Conservation (phyloP, 345 rosid genomes). For the Lumnitzera littorea region DNA sequence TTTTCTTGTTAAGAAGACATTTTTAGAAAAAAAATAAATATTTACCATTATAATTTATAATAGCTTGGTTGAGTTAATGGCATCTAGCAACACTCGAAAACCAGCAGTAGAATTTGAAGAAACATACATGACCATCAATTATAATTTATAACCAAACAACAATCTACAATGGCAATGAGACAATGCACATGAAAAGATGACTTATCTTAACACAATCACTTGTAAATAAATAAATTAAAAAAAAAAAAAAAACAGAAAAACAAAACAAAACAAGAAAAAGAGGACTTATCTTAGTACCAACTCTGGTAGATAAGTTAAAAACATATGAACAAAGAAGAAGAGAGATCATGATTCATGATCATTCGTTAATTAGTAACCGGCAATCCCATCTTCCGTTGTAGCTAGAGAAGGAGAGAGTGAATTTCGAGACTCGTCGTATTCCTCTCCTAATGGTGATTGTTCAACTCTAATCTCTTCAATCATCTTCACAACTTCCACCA, state of each 20-base stretch:
- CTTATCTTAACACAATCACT: not conserved
- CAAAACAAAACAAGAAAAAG: no score
- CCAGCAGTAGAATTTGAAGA: no score
- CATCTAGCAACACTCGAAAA: no score
- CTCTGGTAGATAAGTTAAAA: no score
- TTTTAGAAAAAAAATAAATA: no score
- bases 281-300: no score
- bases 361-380: slow-evolving; percentile 21
- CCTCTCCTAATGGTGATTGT: slow-evolving; percentile 91
- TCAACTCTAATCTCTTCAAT: slow-evolving; percentile 86
- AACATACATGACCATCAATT: no score
- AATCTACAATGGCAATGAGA: slow-evolving; percentile 14
- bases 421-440: slow-evolving; percentile 81
- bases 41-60: no score
- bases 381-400: slow-evolving; percentile 74
- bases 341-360: not conserved
- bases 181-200: slow-evolving; percentile 12
- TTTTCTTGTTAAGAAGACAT: no score
- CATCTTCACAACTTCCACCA: slow-evolving; percentile 84
- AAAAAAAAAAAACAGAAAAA: no score
- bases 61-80: no score
- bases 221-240: not conserved
- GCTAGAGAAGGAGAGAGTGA: slow-evolving; percentile 85
- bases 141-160: no score
- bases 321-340: not conserved